Evolutionary conservation across 208 protist genomes (phyloP).

Genomic region (Angomonas ambiguus): DNA sequence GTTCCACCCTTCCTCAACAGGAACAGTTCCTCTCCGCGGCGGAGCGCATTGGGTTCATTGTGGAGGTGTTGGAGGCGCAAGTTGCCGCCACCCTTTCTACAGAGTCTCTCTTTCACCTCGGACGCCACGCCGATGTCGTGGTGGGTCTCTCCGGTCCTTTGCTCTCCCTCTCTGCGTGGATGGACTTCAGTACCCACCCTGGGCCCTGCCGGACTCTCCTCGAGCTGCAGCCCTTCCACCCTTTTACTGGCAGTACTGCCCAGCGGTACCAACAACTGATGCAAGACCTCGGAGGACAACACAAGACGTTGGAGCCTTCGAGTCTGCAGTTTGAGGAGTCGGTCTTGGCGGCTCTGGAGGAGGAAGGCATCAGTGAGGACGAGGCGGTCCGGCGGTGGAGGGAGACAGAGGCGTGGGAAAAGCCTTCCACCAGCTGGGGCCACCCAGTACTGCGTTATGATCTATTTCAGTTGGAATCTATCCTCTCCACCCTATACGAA

Average conservation of each 20-base stretch:
- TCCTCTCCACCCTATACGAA: background rate
- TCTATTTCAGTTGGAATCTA: background rate
- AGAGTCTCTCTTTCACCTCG: conserved; percentile 34
- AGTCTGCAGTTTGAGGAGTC: conserved; percentile 19
- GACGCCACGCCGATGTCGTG: conserved; percentile 41
- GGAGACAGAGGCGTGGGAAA: conserved; percentile 1
- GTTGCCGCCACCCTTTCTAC: conserved; percentile 12
- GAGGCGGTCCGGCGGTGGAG: conserved; percentile 18
- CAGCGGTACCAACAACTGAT: conserved; percentile 15
- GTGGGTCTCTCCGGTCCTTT: conserved; percentile 36
- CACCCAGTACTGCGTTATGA: background rate
- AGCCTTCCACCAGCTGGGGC: background rate
- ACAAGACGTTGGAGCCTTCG: conserved; percentile 19
- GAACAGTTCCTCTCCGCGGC: conserved; percentile 19
- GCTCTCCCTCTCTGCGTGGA: conserved; percentile 36
- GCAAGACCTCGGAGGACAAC: conserved; percentile 14
- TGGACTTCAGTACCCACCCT: conserved; percentile 25
- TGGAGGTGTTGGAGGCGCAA: conserved; percentile 25
- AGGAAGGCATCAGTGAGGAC: conserved; percentile 9
- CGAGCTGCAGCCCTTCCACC: conserved; percentile 37
- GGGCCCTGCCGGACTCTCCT: conserved; percentile 26
- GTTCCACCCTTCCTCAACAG: conserved; percentile 24
- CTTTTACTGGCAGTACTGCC: background rate
- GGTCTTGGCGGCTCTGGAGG: conserved; percentile 6
- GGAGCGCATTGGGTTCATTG: conserved; percentile 29